These are phyloP conservation scores for Pleurotus djamor DNA, from an alignment of 768 basidiomycete species.

Conservation along the genomic window DNA sequence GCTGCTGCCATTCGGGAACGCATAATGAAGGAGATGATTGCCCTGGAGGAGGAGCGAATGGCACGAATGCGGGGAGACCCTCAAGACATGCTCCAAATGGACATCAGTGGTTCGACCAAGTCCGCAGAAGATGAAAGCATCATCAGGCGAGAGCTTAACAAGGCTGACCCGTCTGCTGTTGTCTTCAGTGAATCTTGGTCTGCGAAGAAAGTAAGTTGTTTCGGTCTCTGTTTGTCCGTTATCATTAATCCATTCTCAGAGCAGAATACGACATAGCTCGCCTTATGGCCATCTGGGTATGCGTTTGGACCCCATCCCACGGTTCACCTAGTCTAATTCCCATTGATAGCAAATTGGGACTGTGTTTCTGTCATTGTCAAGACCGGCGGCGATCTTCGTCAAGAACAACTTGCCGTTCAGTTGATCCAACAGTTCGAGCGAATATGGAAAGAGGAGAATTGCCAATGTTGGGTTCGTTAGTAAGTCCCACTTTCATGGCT, in stretches of 20 bases:
- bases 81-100: slow-evolving; percentile 68
- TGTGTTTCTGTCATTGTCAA: slow-evolving; percentile 98
- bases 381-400: slow-evolving; percentile 93
- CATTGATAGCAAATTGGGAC: slow-evolving; percentile 63
- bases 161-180: slow-evolving; percentile 92
- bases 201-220: slow-evolving; percentile 73
- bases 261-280: slow-evolving; percentile 87
- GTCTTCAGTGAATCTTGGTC: slow-evolving; percentile 96
- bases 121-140: slow-evolving; percentile 91
- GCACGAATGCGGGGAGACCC: slow-evolving; percentile 78
- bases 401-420: slow-evolving; percentile 97
- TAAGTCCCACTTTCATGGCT: slow-evolving; percentile 25
- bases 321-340: neutral
- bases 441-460: slow-evolving; percentile 95
- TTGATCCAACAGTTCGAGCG: slow-evolving; percentile 89
- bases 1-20: slow-evolving; percentile 89
- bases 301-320: slow-evolving; percentile 14
- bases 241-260: slow-evolving; percentile 34
- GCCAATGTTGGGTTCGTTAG: slow-evolving; percentile 94
- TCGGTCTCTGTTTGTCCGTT: neutral
- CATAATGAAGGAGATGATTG: slow-evolving; percentile 99
- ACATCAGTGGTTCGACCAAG: slow-evolving; percentile 51
- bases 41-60: slow-evolving; percentile 96
- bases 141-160: slow-evolving; percentile 89
- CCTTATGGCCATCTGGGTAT: slow-evolving; percentile 94